These are phyloP conservation scores for Colletotrichum sp. DNA, from an alignment of 2,329 filamentous ascomycete genomes.

Conservation along the genomic window DNA sequence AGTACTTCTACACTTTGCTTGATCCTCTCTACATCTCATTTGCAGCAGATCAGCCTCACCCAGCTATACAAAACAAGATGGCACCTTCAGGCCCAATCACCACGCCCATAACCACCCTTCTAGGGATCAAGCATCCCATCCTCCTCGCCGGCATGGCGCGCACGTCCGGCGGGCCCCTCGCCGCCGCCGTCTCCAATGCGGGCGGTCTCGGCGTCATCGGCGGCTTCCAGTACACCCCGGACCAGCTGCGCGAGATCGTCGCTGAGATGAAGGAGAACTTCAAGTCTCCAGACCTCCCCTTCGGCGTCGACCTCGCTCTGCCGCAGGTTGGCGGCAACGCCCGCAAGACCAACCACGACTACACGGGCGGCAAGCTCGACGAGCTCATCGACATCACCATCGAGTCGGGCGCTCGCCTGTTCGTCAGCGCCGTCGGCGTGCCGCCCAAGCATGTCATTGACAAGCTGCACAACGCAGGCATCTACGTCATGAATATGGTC, in stretches of 20 bases:
- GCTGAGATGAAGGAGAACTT: conserved; percentile 84
- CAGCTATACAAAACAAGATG: conserved; percentile 33
- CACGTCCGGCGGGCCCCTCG: conserved; percentile 78
- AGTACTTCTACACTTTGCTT: neutral
- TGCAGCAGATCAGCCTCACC: neutral
- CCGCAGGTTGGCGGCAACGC: conserved; percentile 86
- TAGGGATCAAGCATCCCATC: conserved; percentile 87
- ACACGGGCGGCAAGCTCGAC: conserved; percentile 87
- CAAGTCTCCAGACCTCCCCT: conserved; percentile 71
- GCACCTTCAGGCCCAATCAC: conserved; percentile 61
- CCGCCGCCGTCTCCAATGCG: conserved; percentile 87
- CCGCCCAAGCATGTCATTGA: conserved; percentile 78
- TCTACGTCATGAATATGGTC: conserved; percentile 97
- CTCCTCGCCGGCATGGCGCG: conserved; percentile 94
- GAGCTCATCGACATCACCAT: conserved; percentile 89
- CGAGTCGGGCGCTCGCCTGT: conserved; percentile 81
- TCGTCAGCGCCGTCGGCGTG: conserved; percentile 88
- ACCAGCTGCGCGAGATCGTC: conserved; percentile 80
- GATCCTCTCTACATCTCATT: neutral
- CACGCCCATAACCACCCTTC: conserved; percentile 79
- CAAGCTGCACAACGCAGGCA: conserved; percentile 77
- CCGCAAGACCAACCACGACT: conserved; percentile 93
- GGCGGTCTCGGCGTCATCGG: conserved; percentile 83
- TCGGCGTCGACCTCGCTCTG: conserved; percentile 90
- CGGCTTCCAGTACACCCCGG: conserved; percentile 74